phyloP scores from a whole-genome alignment of 129 eudicot genomes.

The Silybum marianum region DNA sequence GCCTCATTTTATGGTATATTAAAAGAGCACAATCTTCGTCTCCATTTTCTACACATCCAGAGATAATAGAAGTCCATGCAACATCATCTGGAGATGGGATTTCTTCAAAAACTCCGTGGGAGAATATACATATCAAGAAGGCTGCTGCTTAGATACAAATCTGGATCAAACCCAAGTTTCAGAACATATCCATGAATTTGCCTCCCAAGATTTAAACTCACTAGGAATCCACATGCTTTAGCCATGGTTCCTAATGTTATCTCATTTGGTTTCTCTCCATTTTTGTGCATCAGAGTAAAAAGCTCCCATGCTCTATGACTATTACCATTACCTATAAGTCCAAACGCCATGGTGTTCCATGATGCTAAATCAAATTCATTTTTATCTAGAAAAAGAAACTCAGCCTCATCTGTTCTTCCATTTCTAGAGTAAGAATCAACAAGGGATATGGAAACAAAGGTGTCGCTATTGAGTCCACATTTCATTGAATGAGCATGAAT shows the following conservation, averaged over 20 bases:
- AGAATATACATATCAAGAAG: slow-evolving; percentile 50
- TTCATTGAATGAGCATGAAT: slow-evolving; percentile 44
- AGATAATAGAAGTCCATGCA: slow-evolving; percentile 53
- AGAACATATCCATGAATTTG: slow-evolving; percentile 45
- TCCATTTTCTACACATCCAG: slow-evolving; percentile 52
- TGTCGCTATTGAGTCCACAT: slow-evolving; percentile 35
- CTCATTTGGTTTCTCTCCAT: slow-evolving; percentile 45
- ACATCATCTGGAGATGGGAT: slow-evolving; percentile 48
- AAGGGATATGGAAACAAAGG: slow-evolving; percentile 44
- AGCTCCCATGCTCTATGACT: slow-evolving; percentile 44
- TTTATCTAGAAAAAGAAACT: slow-evolving; percentile 36
- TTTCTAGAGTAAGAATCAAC: slow-evolving; percentile 45
- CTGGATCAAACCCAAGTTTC: slow-evolving; percentile 37
- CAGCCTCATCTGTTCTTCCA: slow-evolving; percentile 43
- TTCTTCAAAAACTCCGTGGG: slow-evolving; percentile 38
- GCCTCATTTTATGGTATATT: slow-evolving; percentile 49
- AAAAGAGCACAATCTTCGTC: slow-evolving; percentile 43
- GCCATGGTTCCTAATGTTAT: slow-evolving; percentile 44
- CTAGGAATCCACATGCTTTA: slow-evolving; percentile 41
- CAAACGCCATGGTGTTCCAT: slow-evolving; percentile 48
- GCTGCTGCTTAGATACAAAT: slow-evolving; percentile 36
- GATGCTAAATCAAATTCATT: slow-evolving; percentile 44
- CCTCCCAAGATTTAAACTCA: slow-evolving; percentile 36
- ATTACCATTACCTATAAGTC: slow-evolving; percentile 37
- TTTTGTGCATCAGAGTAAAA: slow-evolving; percentile 35